A percentile compares a stretch with the other conserved stretches of the same genome.
phyloP scores from a whole-genome alignment of 306 rosid species.

The Nissolia schottii region DNA sequence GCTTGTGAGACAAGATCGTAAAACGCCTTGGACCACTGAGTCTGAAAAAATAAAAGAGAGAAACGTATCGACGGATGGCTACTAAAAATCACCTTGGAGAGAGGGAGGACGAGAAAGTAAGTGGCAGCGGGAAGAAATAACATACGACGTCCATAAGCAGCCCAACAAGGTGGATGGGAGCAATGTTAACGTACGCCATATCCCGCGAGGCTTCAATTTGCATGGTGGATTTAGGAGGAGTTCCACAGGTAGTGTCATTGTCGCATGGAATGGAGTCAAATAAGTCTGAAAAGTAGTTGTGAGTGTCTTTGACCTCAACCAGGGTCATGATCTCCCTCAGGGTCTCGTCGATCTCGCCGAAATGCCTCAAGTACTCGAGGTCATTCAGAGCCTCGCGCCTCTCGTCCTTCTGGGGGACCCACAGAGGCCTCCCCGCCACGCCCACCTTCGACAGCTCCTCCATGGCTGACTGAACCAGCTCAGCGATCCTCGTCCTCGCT shows the following conservation, averaged over 20 bases:
- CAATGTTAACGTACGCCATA: conserved; percentile 7
- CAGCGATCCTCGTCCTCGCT: conserved; percentile 5
- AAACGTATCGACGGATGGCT: too few relatives aligned
- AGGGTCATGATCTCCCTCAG: conserved; percentile 33
- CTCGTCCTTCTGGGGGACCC: conserved; percentile 21
- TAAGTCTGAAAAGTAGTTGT: too few relatives aligned
- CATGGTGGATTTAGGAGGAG: background rate
- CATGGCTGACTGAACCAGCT: conserved; percentile 34
- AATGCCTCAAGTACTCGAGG: conserved; percentile 32
- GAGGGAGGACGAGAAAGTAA: too few relatives aligned
- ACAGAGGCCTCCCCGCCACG: conserved; percentile 28
- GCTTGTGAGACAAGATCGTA: conserved; percentile 43
- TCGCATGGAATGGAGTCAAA: too few relatives aligned
- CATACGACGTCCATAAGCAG: conserved; percentile 58
- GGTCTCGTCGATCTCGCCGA: conserved; percentile 24
- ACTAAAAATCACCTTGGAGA: too few relatives aligned
- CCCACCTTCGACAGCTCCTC: conserved; percentile 30
- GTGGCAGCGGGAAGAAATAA: too few relatives aligned
- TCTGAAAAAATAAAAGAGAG: conserved; percentile 6
- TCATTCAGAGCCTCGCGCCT: conserved; percentile 26
- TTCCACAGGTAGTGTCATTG: too few relatives aligned
- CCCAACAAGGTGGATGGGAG: conserved; percentile 31
- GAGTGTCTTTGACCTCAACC: conserved; percentile 46
- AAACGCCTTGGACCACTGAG: conserved; percentile 41
- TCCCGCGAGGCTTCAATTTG: conserved; percentile 49